Conservation (phyloP, 257 asterid species). For the Solanum dulcamara region DNA sequence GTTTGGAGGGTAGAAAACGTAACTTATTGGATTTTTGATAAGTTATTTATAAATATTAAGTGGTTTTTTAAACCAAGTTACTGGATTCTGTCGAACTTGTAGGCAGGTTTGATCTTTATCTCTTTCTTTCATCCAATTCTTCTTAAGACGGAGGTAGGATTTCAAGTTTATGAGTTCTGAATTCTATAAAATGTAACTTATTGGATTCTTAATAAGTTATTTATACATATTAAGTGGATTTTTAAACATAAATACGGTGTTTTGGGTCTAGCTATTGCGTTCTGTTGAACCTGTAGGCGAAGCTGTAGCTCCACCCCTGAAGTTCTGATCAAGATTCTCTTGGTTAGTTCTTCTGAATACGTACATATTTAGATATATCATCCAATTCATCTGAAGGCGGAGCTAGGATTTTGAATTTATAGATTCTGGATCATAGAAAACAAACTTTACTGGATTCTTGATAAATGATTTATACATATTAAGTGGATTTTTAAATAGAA, state of each 20-base stretch:
- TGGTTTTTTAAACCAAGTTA: too few species aligned
- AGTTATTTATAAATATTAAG: neutral
- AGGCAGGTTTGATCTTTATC: neutral
- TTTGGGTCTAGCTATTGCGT: neutral
- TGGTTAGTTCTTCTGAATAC: neutral
- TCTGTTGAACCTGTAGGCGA: neutral
- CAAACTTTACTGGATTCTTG: neutral
- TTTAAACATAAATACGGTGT: neutral
- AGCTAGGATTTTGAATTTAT: neutral
- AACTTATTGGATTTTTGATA: neutral
- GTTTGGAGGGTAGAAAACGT: neutral
- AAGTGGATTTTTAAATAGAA: neutral
- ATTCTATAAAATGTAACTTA: too few species aligned
- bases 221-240: neutral
- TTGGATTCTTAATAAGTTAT: too few species aligned
- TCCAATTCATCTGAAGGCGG: neutral
- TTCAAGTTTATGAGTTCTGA: neutral
- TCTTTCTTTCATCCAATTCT: neutral
- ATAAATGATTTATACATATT: neutral
- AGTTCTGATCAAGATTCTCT: neutral
- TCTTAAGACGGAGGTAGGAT: neutral
- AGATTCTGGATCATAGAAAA: neutral
- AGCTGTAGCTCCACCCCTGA: neutral
- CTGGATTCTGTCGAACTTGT: neutral
- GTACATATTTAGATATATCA: neutral